Evolutionary conservation across 306 rosid species (phyloP), one percentile per base, ranked within the genome.

Genomic region (Pachyrhizus erosus): DNA sequence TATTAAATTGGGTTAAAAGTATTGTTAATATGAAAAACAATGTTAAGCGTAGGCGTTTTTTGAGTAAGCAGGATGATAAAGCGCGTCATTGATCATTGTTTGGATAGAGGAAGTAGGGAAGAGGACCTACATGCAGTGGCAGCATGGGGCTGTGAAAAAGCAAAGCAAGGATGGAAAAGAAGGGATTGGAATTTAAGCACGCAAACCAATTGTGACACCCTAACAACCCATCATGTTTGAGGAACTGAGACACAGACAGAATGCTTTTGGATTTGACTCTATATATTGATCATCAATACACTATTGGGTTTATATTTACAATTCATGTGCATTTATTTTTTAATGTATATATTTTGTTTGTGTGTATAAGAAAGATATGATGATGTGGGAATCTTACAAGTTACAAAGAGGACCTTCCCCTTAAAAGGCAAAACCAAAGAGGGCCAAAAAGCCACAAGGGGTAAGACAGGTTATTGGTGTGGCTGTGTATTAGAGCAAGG

Each of bases 221-320:
- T 87, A 91, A 90, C 97, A 86, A 91, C 87, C 97, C 98, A 91
- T 93, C 93, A 89, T 92, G 93, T 87, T 84, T 51, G 86, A 87
- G 61, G 72, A 86, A 82, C 48, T 84, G 89, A 91, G 95, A 90
- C 88, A 86, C 89, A 86, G 51, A 72, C 89, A 84, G 24, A 64
- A 78, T 80, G 34, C 20, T 65, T 14, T 40, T 26, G 24, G 69
- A 40, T 42, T 80, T 86, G 68, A 84, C 89, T 48, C 52, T 9
- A 18, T n/a, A n/a, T n/a, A n/a, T 37, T 27, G 58, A 60, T 75
- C 29, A 51, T 65, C 45, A 29, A 76, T 62, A 21, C 48, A 26
- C 0, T 12, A n/a, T n/a, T n/a, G n/a, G 42, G 1, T 1, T 37
- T 37, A 1, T 33, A 33, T 33, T 11, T 43, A 43, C n/a, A 46